phyloP scores from a whole-genome alignment of 345 rosid species.

The Camelina hispida region DNA sequence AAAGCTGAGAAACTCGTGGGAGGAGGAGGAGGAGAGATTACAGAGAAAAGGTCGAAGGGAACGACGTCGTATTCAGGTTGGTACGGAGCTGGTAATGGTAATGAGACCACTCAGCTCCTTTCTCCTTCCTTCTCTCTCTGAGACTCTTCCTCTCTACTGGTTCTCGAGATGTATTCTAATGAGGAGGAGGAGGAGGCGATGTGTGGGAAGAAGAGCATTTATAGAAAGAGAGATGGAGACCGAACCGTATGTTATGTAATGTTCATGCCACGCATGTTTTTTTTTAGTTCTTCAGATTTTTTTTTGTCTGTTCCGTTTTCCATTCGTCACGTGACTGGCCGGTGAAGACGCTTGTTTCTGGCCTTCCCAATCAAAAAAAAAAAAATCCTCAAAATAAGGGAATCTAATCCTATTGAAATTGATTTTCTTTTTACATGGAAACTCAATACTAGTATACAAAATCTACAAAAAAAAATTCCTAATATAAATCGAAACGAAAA shows the following conservation, averaged over 20 bases:
- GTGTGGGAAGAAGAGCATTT: constrained; percentile 19
- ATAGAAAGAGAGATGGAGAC: constrained; percentile 41
- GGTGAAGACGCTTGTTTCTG: constrained; percentile 32
- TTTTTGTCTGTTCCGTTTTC: constrained; percentile 31
- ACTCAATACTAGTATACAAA: neutral
- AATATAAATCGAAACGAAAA: neutral
- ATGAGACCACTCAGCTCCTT: constrained; percentile 38
- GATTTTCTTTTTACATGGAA: neutral
- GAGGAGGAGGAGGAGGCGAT: constrained; percentile 29
- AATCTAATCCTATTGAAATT: neutral
- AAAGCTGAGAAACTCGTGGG: constrained; percentile 32
- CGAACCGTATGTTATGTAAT: neutral
- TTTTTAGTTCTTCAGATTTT: constrained; percentile 5
- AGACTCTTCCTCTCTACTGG: constrained; percentile 24
- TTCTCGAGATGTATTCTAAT: neutral
- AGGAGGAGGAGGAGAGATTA: constrained; percentile 41
- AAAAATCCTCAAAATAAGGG: neutral
- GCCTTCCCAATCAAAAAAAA: neutral
- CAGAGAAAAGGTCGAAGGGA: constrained; percentile 23
- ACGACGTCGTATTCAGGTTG: constrained; percentile 31
- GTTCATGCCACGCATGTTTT: constrained; percentile 48
- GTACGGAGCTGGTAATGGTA: constrained; percentile 34
- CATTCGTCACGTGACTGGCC: constrained; percentile 46
- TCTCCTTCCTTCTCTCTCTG: constrained; percentile 25
- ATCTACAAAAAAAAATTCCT: neutral